Evolutionary conservation across 2,329 filamentous ascomycete genomes (phyloP).

Genomic region (Davidsoniella australis): DNA sequence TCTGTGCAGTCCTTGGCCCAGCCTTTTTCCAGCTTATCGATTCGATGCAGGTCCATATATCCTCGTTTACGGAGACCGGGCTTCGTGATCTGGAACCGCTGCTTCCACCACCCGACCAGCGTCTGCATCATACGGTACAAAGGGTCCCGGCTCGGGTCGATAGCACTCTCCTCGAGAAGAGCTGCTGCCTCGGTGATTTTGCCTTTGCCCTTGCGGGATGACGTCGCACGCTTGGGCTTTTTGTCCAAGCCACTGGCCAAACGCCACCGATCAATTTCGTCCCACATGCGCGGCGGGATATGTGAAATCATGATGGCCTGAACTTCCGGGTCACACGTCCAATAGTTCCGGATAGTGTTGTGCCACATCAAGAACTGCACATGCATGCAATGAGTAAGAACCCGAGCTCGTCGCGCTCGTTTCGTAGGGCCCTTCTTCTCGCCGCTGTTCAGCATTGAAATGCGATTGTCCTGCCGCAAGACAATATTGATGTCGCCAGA

Average conservation of each 20-base stretch:
- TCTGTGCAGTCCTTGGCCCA: constrained; percentile 49
- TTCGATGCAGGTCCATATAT: constrained; percentile 60
- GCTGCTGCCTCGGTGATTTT: constrained; percentile 35
- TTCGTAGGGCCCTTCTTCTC: constrained; percentile 75
- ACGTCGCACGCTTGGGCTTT: constrained; percentile 18
- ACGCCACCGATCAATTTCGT: constrained; percentile 58
- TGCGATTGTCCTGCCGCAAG: constrained; percentile 38
- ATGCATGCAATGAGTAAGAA: constrained; percentile 72
- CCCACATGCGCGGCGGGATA: constrained; percentile 48
- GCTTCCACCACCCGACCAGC: constrained; percentile 76
- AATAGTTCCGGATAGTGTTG: constrained; percentile 70
- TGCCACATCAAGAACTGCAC: constrained; percentile 80
- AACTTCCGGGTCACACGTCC: constrained; percentile 61
- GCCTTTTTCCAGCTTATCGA: constrained; percentile 57
- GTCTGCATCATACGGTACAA: constrained; percentile 58
- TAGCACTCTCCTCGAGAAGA: constrained; percentile 48
- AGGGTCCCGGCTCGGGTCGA: constrained; percentile 71
- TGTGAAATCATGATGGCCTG: constrained; percentile 63
- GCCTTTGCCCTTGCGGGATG: constrained; percentile 20
- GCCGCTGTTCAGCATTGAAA: constrained; percentile 44
- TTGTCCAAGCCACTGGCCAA: constrained; percentile 45
- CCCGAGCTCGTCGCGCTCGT: constrained; percentile 60
- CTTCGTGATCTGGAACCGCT: constrained; percentile 58
- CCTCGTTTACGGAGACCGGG: constrained; percentile 78
- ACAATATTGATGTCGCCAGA: constrained; percentile 60